These are phyloP conservation scores for Periconia macrospinosa DNA, from an alignment of 2,329 filamentous ascomycete genomes.

Conservation along the genomic window DNA sequence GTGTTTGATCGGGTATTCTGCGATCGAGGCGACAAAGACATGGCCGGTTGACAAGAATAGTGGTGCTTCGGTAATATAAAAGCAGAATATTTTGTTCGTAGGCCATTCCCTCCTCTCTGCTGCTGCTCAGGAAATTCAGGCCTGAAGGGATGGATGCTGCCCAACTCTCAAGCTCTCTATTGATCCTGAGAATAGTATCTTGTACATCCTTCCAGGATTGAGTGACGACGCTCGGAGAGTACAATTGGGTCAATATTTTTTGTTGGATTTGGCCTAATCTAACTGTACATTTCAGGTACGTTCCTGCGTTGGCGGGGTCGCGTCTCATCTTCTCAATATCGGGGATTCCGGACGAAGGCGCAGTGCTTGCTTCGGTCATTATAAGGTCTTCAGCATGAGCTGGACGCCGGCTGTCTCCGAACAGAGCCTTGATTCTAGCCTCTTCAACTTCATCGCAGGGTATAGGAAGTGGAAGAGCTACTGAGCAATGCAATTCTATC, in stretches of 20 bases:
- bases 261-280: constrained; percentile 32
- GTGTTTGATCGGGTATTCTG: constrained; percentile 32
- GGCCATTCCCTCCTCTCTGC: constrained; percentile 1
- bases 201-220: constrained; percentile 42
- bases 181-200: constrained; percentile 26
- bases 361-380: not conserved
- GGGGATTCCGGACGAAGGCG: not conserved
- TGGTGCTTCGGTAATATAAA: constrained; percentile 23
- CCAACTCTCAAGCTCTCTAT: constrained; percentile 39
- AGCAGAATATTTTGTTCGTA: constrained; percentile 21
- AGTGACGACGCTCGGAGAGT: constrained; percentile 29
- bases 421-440: constrained; percentile 16
- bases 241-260: constrained; percentile 34
- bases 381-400: not conserved
- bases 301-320: constrained; percentile 22
- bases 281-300: constrained; percentile 19
- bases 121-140: constrained; percentile 8
- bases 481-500: constrained; percentile 29
- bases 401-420: constrained; percentile 2
- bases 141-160: constrained; percentile 26
- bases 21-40: constrained; percentile 41
- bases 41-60: constrained; percentile 43
- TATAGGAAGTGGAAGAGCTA: constrained; percentile 34
- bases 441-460: constrained; percentile 27
- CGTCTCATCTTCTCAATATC: not conserved